Evolutionary conservation across 331 rosid species (phyloP).

Genomic region (Stylosanthes scabra): DNA sequence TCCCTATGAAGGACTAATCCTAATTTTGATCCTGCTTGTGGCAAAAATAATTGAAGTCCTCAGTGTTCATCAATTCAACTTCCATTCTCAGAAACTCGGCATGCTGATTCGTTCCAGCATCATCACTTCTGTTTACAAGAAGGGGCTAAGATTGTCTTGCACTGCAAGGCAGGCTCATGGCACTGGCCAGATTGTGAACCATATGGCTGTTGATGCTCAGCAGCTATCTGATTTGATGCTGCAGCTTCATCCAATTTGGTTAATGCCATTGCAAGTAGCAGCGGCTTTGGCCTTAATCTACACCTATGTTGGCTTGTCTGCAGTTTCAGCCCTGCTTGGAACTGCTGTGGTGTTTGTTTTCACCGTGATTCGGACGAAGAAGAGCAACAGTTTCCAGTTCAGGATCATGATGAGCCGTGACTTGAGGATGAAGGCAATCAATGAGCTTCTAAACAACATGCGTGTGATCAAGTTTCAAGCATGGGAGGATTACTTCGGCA

Average conservation of each 20-base stretch:
- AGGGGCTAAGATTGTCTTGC: constrained; percentile 73
- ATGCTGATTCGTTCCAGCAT: constrained; percentile 78
- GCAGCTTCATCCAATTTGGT: constrained; percentile 80
- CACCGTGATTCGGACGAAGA: constrained; percentile 43
- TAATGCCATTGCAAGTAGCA: constrained; percentile 77
- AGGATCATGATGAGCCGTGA: constrained; percentile 80
- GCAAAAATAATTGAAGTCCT: constrained; percentile 78
- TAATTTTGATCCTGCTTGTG: constrained; percentile 60
- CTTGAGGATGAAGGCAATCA: constrained; percentile 83
- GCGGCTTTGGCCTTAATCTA: constrained; percentile 63
- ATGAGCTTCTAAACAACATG: constrained; percentile 87
- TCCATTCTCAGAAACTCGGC: constrained; percentile 76
- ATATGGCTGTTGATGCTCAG: constrained; percentile 95
- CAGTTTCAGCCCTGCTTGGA: constrained; percentile 53
- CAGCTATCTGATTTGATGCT: constrained; percentile 83
- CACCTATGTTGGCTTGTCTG: constrained; percentile 56
- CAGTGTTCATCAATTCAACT: constrained; percentile 73
- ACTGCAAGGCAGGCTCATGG: constrained; percentile 86
- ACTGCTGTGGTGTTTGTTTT: constrained; percentile 25
- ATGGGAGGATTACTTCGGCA: constrained; percentile 85
- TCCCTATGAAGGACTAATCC: constrained; percentile 62
- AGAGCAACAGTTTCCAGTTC: constrained; percentile 66
- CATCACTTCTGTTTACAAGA: constrained; percentile 73
- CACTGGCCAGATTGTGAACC: constrained; percentile 83
- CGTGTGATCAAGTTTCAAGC: constrained; percentile 92